Evolutionary conservation across 2,329 filamentous ascomycete species (phyloP).

Genomic region (Hortaea sp.): DNA sequence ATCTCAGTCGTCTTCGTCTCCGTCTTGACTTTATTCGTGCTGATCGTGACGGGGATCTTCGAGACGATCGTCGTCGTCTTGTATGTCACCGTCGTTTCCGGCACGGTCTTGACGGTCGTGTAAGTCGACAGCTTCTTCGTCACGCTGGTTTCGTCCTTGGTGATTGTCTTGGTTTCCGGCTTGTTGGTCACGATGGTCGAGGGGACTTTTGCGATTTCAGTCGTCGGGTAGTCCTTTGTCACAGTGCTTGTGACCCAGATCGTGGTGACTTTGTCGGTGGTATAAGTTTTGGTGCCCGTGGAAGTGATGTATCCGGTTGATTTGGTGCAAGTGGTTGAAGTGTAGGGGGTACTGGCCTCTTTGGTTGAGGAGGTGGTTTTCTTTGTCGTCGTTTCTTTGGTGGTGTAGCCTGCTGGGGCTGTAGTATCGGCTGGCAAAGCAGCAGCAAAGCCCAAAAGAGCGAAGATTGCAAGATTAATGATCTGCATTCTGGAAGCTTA

Average conservation of each 20-base stretch:
- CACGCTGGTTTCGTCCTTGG: neutral
- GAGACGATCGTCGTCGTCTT: neutral
- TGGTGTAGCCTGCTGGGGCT: neutral
- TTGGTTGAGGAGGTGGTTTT: neutral
- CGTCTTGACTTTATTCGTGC: neutral
- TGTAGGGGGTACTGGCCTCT: neutral
- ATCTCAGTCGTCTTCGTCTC: neutral
- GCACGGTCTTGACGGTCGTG: neutral
- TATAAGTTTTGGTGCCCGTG: neutral
- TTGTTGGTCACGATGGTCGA: neutral
- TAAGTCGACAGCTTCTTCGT: neutral
- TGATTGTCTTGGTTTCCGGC: neutral
- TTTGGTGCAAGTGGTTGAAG: neutral
- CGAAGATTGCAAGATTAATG: constrained; percentile 2
- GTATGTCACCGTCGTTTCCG: neutral
- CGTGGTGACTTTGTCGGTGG: neutral
- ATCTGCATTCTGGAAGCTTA: neutral
- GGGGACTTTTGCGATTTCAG: neutral
- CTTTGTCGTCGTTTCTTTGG: neutral
- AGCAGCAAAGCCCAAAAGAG: constrained; percentile 2
- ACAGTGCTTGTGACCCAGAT: neutral
- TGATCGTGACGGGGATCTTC: neutral
- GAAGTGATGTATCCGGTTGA: neutral
- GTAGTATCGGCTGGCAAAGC: neutral
- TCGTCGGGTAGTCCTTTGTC: neutral